A percentile compares a stretch with the other conserved stretches of the same genome.
phyloP scores from a whole-genome alignment of 225 moss, liverwort and hornwort species.

The Climacium dendroides region DNA sequence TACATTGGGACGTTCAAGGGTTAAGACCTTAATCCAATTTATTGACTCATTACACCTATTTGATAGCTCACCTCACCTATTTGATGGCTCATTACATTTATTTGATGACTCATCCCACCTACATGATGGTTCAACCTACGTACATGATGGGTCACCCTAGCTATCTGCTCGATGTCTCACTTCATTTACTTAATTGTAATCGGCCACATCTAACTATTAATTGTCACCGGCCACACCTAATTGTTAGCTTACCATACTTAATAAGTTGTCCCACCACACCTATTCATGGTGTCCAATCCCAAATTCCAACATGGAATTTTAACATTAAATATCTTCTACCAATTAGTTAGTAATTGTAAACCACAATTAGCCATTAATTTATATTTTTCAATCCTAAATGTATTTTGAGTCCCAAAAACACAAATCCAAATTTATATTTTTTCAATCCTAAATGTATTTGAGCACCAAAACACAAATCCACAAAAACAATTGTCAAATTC shows the following conservation, averaged over 20 bases:
- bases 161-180: neutral
- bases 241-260: accelerated
- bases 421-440: neutral
- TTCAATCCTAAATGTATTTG: neutral
- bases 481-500: neutral
- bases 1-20: no score
- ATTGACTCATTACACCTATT: neutral
- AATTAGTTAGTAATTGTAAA: accelerated
- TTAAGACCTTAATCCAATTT: neutral
- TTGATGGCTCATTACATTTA: neutral
- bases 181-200: neutral
- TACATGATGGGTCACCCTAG: neutral
- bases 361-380: neutral
- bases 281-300: accelerated
- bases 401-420: neutral
- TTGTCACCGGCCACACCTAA: neutral
- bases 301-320: neutral
- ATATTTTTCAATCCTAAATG: neutral
- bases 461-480: neutral
- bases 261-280: accelerated
- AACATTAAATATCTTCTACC: neutral
- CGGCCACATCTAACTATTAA: no score
- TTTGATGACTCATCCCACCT: neutral
- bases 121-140: neutral
- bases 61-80: neutral